Base-by-base conservation (phyloP, 192 early-diverging fungal genomes). In the Umbelopsis sp. region DNA sequence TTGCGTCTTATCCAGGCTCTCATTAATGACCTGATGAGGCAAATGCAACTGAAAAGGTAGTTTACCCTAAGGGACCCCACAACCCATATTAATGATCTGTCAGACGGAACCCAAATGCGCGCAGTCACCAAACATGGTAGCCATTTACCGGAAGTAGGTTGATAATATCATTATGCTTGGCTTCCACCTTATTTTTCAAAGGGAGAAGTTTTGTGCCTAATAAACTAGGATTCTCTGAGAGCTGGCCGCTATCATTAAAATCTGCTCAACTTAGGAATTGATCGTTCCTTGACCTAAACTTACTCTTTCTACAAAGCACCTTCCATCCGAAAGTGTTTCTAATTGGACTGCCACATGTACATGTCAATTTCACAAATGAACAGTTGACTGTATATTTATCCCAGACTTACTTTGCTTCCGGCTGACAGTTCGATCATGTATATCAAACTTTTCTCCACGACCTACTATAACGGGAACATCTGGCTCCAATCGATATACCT, bases 171-270 rank as follows among this genome's bases (percentile, higher is more conserved):
- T 35, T 27, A n/a, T 61, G 55, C 27, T 30, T 33, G 3, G 35
- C 55, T 35, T 61, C 55, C 7, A 61, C 55, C 55, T 61, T 61
- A 16, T 61, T 22, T 13, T 61, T 61, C 55, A 61, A 61, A 15
- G 55, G 55, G 7, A 61, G 30, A 1, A 61, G 15, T 25, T 61
- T 61, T 30, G 55, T 61, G 12, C 55, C 55, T 13, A 61, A 13
- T 61, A 61, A 61, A 33, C 55, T 61, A 33, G 55, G 55, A 15
- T 61, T 61, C 30, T 61, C 55, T 61, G 55, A 61, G 18, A 61
- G 30, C 55, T 61, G 18, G 4, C 25, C 10, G 37, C 37, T 10
- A 41, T 41, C 2, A 6, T 41, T 41, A 41, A 30, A 41, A 41
- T 41, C 37, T 10, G 10, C 0, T 41, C 10, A 41, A 41, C 37